Percentiles rank a stretch among this genome's conserved stretches.
Evolutionary conservation across 345 rosid genomes (phyloP).

Genomic region (Fremontodendron californicum): DNA sequence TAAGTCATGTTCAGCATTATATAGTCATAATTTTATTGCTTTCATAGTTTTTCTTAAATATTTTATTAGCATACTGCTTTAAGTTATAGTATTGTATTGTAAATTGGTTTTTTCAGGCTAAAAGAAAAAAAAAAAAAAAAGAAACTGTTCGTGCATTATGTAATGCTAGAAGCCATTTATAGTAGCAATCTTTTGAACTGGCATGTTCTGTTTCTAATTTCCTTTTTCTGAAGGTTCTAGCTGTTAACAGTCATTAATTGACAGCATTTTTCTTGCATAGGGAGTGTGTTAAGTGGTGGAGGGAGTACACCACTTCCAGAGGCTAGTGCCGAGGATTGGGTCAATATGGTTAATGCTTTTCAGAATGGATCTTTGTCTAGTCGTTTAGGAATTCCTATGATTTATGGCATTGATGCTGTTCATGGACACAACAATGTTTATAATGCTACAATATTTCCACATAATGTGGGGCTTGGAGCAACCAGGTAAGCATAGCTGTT

Average conservation of each 20-base stretch:
- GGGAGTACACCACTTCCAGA: constrained; percentile 70
- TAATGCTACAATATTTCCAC: constrained; percentile 85
- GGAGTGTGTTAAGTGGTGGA: constrained; percentile 84
- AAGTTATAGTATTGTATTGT: neutral
- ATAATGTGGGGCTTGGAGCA: constrained; percentile 86
- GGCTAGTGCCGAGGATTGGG: constrained; percentile 74
- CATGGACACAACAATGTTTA: constrained; percentile 90
- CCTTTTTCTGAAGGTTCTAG: neutral
- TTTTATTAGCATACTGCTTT: neutral
- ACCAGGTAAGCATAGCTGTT: constrained; percentile 47
- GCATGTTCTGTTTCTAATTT: neutral
- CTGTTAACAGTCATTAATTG: neutral
- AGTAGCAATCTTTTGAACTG: neutral
- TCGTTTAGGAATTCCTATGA: constrained; percentile 83
- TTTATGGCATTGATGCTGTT: constrained; percentile 90
- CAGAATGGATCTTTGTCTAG: constrained; percentile 66
- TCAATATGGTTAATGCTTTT: constrained; percentile 60
- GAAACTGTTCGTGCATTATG: neutral
- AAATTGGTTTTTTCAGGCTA: too few species aligned
- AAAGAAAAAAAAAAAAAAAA: too few species aligned
- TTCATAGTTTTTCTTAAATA: neutral
- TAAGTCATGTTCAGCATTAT: neutral
- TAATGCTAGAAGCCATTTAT: neutral
- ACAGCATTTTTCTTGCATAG: constrained; percentile 23
- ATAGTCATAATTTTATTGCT: neutral